Percentiles rank a stretch among this genome's conserved stretches.
phyloP scores from a whole-genome alignment of 495 filamentous ascomycete species.

The Xylaria nigripes region DNA sequence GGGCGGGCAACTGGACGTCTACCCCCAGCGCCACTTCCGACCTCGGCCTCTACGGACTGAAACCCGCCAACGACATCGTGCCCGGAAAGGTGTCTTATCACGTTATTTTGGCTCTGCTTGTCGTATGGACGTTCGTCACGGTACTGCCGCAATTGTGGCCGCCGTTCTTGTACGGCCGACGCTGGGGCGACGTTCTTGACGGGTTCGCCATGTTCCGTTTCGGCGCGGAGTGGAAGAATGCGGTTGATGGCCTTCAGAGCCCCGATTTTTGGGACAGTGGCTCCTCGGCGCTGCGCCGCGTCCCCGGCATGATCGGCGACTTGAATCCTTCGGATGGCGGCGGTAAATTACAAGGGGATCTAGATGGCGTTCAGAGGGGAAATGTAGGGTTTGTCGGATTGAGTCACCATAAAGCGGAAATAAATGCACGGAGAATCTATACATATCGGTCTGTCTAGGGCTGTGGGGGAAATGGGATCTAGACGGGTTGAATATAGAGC shows the following conservation, averaged over 20 bases:
- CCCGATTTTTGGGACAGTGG: neutral
- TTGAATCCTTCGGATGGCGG: neutral
- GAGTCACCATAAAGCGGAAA: neutral
- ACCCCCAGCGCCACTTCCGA: neutral
- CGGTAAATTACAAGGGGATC: neutral
- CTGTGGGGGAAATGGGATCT: neutral
- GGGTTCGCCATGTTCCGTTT: slow-evolving; percentile 1
- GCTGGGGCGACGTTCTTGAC: neutral
- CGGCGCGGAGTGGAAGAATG: neutral
- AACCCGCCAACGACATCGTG: neutral
- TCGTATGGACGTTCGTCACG: neutral
- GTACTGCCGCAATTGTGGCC: neutral
- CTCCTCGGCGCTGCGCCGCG: neutral
- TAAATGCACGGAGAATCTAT: neutral
- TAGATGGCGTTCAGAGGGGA: neutral
- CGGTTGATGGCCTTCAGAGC: neutral
- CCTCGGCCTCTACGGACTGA: neutral
- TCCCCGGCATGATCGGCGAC: neutral
- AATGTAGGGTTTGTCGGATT: neutral
- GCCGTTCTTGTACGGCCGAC: neutral
- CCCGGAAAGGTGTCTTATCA: neutral
- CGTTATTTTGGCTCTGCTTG: neutral
- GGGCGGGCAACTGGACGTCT: slow-evolving; percentile 3
- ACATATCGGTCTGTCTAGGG: neutral
- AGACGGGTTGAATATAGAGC: neutral